Evolutionary conservation across 768 basidiomycete genomes (phyloP).

Genomic region (Auriscalpium microsporum): DNA sequence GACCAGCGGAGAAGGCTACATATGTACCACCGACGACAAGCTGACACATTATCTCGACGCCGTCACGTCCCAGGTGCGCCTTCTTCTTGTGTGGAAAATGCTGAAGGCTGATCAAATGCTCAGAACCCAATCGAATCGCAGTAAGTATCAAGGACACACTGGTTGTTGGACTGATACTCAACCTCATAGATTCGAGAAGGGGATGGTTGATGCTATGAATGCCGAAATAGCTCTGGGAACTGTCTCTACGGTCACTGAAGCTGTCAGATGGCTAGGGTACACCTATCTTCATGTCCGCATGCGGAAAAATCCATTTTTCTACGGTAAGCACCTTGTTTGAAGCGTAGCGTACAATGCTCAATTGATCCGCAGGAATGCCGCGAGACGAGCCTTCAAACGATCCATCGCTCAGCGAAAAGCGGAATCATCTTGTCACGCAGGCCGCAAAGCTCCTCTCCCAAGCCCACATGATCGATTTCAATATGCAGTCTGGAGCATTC

Average conservation of each 20-base stretch:
- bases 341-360: slow-evolving; percentile 4
- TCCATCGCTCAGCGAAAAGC: slow-evolving; percentile 60
- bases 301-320: slow-evolving; percentile 81
- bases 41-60: slow-evolving; percentile 84
- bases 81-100: background rate
- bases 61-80: slow-evolving; percentile 71
- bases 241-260: slow-evolving; percentile 79
- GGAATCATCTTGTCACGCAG: slow-evolving; percentile 53
- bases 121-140: slow-evolving; percentile 95
- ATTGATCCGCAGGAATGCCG: slow-evolving; percentile 49
- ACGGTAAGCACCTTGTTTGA: slow-evolving; percentile 40
- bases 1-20: slow-evolving; percentile 91
- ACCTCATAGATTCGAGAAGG: slow-evolving; percentile 53
- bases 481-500: slow-evolving; percentile 48
- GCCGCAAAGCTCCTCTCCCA: slow-evolving; percentile 63
- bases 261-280: slow-evolving; percentile 91
- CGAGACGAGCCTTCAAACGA: slow-evolving; percentile 64
- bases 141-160: slow-evolving; percentile 34
- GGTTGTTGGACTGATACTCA: background rate
- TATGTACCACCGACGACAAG: slow-evolving; percentile 92
- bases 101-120: background rate
- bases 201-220: slow-evolving; percentile 87
- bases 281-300: slow-evolving; percentile 95
- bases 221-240: slow-evolving; percentile 95
- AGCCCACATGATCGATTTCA: slow-evolving; percentile 76